Conservation (phyloP, 2,329 filamentous ascomycete genomes). For the Sphaerulina vaccinii region DNA sequence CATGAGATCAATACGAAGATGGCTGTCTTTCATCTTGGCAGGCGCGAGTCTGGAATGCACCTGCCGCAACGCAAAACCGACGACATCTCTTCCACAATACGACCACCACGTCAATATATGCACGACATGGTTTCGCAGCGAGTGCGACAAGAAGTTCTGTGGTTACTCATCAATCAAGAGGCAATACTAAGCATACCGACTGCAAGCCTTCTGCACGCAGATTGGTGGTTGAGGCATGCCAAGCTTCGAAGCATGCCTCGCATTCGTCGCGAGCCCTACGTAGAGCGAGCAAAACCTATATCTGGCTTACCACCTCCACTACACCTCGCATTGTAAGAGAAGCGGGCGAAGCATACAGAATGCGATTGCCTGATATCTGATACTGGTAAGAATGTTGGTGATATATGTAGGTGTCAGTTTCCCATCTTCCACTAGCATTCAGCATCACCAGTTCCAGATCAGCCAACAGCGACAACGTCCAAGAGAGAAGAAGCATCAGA, state of each 20-base stretch:
- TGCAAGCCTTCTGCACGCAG: not conserved
- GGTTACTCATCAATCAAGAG: not conserved
- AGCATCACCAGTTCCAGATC: too few relatives aligned
- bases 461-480: too few relatives aligned
- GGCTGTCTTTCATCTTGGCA: conserved; percentile 3
- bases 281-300: not conserved
- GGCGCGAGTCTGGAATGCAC: conserved; percentile 5
- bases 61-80: conserved; percentile 9
- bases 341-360: not conserved
- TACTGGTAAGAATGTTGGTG: not conserved
- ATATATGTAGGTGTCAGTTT: not conserved
- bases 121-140: not conserved
- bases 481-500: too few relatives aligned
- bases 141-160: not conserved
- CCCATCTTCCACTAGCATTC: not conserved
- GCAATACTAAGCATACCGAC: not conserved
- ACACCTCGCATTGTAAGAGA: not conserved
- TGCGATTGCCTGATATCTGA: not conserved
- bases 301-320: not conserved
- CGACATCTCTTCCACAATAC: not conserved
- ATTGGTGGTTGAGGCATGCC: not conserved
- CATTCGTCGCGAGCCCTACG: not conserved
- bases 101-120: not conserved
- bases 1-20: not conserved
- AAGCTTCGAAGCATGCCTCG: not conserved